Base-by-base conservation (phyloP, 495 filamentous ascomycete genomes). In the Zalerion maritima region DNA sequence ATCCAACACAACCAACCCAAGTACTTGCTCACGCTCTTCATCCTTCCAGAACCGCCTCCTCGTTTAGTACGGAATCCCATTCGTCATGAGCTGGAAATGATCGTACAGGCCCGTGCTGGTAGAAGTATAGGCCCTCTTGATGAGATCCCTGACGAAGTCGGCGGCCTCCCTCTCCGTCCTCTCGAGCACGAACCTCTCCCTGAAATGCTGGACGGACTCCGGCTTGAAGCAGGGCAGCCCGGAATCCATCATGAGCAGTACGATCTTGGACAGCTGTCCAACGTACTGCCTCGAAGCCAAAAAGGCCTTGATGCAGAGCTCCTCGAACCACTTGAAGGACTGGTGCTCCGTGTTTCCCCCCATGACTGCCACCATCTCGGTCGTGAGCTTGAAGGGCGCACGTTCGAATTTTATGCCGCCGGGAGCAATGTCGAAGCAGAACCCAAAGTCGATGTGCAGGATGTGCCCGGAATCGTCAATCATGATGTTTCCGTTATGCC, bases 401-500 rank as follows among this genome's bases (percentile, higher is more conserved):
- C 91, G 78, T 58, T 99, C 91, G 45, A 99, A 99, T 31, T 79
- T 82, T 29, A 96, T 80, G 13, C 91, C 91, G 22, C 91, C 91
- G 0, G 91, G 91, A 1, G 84, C 91, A 45, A 99, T 94, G 48
- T 99, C 91, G 52, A 99, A 96, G 55, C 87, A 96, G 64, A 99
- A 99, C 12, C 91, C 91, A 44, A 99, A 99, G 56, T 99, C 89
- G 49, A 99, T 94, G 54, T 99, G 91, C 12, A 99, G 74, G 47
- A 99, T 93, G 54, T 96, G 89, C 4, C 91, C 91, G 2, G 77
- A 80, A 43, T 94, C 86, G 46, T 96, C 84, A 23, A 99, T 69
- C 91, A 99, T 96, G 59, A 99, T 96, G 55, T 99, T 99, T 23
- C 91, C 91, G 49, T 99, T 99, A 54, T 99, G 91, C 4, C 91